A percentile compares a stretch with the other conserved stretches of the same genome.
These are phyloP conservation scores for Viola odorata DNA, from an alignment of 345 rosid species.

Conservation along the genomic window DNA sequence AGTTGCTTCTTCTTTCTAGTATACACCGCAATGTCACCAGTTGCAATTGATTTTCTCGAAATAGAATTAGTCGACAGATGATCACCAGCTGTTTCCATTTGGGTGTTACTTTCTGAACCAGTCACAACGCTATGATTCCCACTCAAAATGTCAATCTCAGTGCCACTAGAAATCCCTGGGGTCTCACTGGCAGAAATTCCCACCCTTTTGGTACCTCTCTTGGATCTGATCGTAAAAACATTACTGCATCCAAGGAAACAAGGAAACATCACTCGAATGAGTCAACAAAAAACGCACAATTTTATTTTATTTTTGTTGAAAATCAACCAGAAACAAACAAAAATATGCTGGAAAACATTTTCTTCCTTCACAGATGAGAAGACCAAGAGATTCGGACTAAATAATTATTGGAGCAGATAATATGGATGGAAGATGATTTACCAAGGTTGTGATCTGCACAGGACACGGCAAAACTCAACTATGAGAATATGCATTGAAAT, in stretches of 20 bases:
- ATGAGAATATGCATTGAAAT: too few species aligned
- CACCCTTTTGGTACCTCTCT: slow-evolving; percentile 9
- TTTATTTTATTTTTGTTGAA: too few species aligned
- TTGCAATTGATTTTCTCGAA: background rate
- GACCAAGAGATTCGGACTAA: background rate
- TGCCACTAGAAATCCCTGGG: background rate
- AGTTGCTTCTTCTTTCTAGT: slow-evolving; percentile 11
- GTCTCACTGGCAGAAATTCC: slow-evolving; percentile 14
- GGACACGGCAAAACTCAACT: background rate
- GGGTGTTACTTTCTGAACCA: slow-evolving; percentile 8
- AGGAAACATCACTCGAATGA: slow-evolving; percentile 2
- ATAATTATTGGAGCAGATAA: too few species aligned
- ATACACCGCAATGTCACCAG: background rate
- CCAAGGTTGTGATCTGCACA: too few species aligned
- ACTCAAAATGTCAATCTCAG: slow-evolving; percentile 13
- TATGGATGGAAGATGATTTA: too few species aligned
- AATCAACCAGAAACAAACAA: background rate
- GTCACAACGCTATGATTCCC: background rate
- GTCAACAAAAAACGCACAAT: background rate
- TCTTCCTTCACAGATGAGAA: slow-evolving; percentile 27
- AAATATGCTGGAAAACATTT: background rate
- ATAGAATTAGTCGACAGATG: background rate
- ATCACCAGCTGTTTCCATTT: slow-evolving; percentile 8
- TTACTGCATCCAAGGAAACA: slow-evolving; percentile 20
- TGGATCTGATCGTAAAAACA: slow-evolving; percentile 12